phyloP scores from a whole-genome alignment of 2,329 filamentous ascomycete genomes.

The Ceratocystis harringtonii region DNA sequence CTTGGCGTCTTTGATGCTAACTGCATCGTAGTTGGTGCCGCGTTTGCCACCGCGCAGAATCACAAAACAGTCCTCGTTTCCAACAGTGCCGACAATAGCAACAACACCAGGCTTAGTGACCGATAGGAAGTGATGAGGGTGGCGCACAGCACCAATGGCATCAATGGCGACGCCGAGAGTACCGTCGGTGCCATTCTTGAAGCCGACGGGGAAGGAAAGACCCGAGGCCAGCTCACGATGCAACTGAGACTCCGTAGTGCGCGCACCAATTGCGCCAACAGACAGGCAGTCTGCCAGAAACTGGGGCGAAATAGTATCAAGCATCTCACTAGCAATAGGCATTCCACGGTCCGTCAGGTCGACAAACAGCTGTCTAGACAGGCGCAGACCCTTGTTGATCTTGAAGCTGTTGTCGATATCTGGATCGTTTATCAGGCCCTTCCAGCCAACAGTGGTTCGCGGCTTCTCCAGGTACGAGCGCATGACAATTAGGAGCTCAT shows the following conservation, averaged over 20 bases:
- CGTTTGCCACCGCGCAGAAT: conserved; percentile 85
- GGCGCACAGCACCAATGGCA: conserved; percentile 80
- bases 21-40: conserved; percentile 84
- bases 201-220: conserved; percentile 91
- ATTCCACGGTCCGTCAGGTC: conserved; percentile 85
- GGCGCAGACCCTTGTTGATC: conserved; percentile 90
- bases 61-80: conserved; percentile 94
- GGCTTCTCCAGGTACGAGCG: conserved; percentile 97
- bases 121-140: conserved; percentile 91
- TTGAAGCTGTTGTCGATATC: conserved; percentile 98
- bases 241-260: conserved; percentile 90
- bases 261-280: conserved; percentile 84
- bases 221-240: conserved; percentile 90
- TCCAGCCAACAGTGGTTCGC: conserved; percentile 95
- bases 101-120: conserved; percentile 94
- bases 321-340: conserved; percentile 93
- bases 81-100: conserved; percentile 83
- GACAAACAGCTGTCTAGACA: conserved; percentile 80
- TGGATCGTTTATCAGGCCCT: conserved; percentile 95
- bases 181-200: conserved; percentile 98
- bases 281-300: conserved; percentile 87
- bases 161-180: conserved; percentile 81
- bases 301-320: conserved; percentile 95
- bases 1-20: conserved; percentile 74
- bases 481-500: conserved; percentile 92